phyloP scores from a whole-genome alignment of 192 early-diverging fungal genomes.

The Rhizoclosmatium globosum region DNA sequence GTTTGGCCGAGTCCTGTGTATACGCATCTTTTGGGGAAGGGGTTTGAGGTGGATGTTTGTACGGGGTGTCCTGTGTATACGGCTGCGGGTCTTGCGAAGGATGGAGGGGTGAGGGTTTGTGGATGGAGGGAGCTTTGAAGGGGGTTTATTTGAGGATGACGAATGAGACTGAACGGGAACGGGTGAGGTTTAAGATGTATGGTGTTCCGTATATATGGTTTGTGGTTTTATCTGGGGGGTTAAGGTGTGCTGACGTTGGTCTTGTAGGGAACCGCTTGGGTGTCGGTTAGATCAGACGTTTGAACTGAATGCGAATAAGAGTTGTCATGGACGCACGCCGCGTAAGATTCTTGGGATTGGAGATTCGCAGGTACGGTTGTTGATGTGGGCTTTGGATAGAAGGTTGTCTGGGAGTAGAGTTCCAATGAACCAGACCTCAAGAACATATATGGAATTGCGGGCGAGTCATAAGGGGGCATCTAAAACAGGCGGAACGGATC shows the following conservation, averaged over 20 bases:
- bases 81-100: neutral
- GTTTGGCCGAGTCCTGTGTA: neutral
- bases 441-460: neutral
- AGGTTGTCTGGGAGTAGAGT: neutral
- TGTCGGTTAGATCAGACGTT: conserved; percentile 22
- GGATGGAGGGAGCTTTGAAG: neutral
- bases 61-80: neutral
- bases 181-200: neutral
- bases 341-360: neutral
- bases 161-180: conserved; percentile 19
- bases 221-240: neutral
- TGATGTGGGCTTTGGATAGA: neutral
- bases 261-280: conserved; percentile 21
- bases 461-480: neutral
- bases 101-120: neutral
- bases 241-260: neutral
- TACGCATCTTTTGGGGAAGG: neutral
- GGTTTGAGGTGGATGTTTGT: conserved; percentile 16
- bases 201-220: conserved; percentile 16
- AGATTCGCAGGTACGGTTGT: conserved; percentile 7
- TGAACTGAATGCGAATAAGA: conserved; percentile 6
- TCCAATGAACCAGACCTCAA: neutral
- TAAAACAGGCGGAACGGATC: no score
- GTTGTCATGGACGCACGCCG: neutral
- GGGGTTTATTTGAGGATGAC: conserved; percentile 5